A percentile compares a stretch with the other conserved stretches of the same genome.
Evolutionary conservation across 805 yeast genomes (phyloP).

Genomic region (Scheffersomyces ergatensis): DNA sequence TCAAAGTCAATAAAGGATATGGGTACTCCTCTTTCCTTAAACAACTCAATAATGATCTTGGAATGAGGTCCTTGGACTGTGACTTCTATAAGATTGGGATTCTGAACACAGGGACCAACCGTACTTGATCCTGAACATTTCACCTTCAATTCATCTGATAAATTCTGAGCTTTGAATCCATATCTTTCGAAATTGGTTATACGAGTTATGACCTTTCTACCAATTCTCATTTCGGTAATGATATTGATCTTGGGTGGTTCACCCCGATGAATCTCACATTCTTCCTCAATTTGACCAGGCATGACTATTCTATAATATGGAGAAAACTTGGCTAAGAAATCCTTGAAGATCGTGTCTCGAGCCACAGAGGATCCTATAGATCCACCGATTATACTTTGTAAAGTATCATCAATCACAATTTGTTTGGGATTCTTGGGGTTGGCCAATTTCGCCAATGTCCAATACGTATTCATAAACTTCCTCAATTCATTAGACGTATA

Average conservation of each 20-base stretch:
- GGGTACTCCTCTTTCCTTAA: conserved; percentile 63
- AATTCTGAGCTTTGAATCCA: conserved; percentile 57
- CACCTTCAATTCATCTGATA: conserved; percentile 68
- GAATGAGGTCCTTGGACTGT: conserved; percentile 91
- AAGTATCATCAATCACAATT: conserved; percentile 53
- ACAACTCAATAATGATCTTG: conserved; percentile 53
- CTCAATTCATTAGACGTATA: conserved; percentile 59
- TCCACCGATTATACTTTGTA: conserved; percentile 20
- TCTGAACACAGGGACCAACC: conserved; percentile 55
- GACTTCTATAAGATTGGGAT: conserved; percentile 62
- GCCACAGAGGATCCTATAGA: conserved; percentile 10
- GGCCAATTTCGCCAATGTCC: conserved; percentile 50
- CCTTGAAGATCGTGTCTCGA: conserved; percentile 45
- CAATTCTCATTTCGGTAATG: conserved; percentile 71
- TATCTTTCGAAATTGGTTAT: conserved; percentile 69
- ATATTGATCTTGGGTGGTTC: conserved; percentile 63
- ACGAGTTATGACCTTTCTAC: conserved; percentile 76
- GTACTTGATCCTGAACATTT: conserved; percentile 91
- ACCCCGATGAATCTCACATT: conserved; percentile 53
- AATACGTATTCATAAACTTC: conserved; percentile 52
- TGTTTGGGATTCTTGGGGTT: conserved; percentile 50
- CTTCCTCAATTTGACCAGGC: conserved; percentile 36
- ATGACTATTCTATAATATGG: conserved; percentile 48
- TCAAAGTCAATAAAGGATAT: conserved; percentile 61
- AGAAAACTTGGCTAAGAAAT: conserved; percentile 44